Base-by-base conservation (phyloP, 306 rosid genomes). In the Inga laurina region DNA sequence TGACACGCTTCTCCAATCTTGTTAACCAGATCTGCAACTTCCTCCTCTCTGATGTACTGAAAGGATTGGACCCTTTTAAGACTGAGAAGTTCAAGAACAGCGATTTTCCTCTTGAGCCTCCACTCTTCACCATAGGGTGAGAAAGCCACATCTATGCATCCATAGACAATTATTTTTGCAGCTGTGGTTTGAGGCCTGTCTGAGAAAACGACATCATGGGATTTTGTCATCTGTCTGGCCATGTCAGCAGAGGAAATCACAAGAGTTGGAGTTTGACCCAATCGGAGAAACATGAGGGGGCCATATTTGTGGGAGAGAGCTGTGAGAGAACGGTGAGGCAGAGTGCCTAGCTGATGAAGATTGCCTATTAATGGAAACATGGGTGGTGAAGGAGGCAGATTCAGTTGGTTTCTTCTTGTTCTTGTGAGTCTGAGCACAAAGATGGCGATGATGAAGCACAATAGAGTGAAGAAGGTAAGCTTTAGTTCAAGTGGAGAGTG, bases 361-460 rank as follows among this genome's bases (percentile, higher is more conserved):
- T 91, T 87, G 7, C 91, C 90, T 11, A 86, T 88, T 0, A 86
- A 7, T 0, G 90, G 89, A 11, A 89, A 76, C 48, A 79, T 84
- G 13, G 89, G 82, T 32, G 89, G 93, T 5, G 84, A 90, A 7
- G 88, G 89, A 7, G 89, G 89, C 3, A 78, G 18, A 18, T 86
- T 84, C 10, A 44, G 14, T 32, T 76, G 62, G 34, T n/a, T 39
- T 39, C 30, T 52, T 45, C 13, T 57, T 7, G 27, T n/a, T n/a
- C 4, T 21, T n/a, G n/a, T 21, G 64, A n/a, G 27, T 57, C 9
- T 21, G 64, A 57, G 64, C 4, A 19, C 1, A 8, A 57, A 57
- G 27, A 57, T 57, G 64, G 4, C 10, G 30, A 57, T 57, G 11
- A 19, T 57, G 64, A 57, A 57, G 64, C 64, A 57, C 1, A 57